Percentiles rank a stretch among this genome's conserved stretches.
phyloP scores from a whole-genome alignment of 305 asterid genomes.

The Nicotiana rustica region DNA sequence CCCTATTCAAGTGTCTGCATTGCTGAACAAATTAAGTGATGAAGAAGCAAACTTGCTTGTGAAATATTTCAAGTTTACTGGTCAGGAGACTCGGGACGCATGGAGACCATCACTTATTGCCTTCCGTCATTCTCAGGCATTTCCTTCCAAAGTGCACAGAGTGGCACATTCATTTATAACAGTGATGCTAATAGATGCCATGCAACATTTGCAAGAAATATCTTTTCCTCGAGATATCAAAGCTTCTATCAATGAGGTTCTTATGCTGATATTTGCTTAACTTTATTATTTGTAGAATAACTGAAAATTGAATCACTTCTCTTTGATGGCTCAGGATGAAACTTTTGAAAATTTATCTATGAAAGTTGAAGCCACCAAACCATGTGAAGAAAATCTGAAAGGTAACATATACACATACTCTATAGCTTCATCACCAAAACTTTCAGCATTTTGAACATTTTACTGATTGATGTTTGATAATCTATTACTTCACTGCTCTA shows the following conservation, averaged over 20 bases:
- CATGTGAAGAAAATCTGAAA: constrained; percentile 41
- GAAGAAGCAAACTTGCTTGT: constrained; percentile 67
- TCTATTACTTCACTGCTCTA: not conserved
- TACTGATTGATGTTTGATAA: constrained; percentile 11
- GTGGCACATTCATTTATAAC: constrained; percentile 86
- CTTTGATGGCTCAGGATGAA: constrained; percentile 61
- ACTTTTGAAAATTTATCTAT: constrained; percentile 48
- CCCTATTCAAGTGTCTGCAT: constrained; percentile 48
- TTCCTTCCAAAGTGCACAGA: constrained; percentile 72
- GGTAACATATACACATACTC: constrained; percentile 53
- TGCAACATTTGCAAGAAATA: constrained; percentile 78
- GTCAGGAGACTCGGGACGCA: constrained; percentile 50
- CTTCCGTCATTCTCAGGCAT: constrained; percentile 88
- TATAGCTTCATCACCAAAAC: constrained; percentile 25
- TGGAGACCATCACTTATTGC: constrained; percentile 92
- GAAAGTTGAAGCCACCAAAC: constrained; percentile 47
- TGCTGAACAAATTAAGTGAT: constrained; percentile 60
- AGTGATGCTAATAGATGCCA: constrained; percentile 76
- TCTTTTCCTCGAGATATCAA: constrained; percentile 48
- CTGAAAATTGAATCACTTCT: constrained; percentile 34
- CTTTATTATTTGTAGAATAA: constrained; percentile 34
- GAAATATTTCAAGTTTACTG: constrained; percentile 65
- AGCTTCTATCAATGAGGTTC: constrained; percentile 59
- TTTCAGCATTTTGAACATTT: constrained; percentile 10
- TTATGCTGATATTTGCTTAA: constrained; percentile 39